Base-by-base conservation (phyloP, 352 stramenopile genomes). In the Pythium oligandrum region DNA sequence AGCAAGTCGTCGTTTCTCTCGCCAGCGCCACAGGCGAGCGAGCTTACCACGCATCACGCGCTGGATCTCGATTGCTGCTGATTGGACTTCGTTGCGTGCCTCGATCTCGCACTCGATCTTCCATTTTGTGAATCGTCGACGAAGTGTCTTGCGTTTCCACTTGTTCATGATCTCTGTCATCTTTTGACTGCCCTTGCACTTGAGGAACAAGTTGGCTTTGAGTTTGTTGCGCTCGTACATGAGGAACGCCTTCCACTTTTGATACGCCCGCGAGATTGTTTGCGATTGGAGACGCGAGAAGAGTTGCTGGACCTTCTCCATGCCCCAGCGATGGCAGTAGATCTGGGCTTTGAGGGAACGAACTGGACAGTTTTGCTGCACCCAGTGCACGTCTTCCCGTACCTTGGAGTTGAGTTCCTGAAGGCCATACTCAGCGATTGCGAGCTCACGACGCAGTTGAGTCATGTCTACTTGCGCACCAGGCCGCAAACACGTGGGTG, bases 241-340 rank as follows among this genome's bases (percentile, higher is more conserved):
- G 37, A 75, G 67, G 49, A 88, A 88, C 3, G 71, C 66, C 26
- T 63, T 51, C 84, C 84, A 93, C 56, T 93, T 88, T 11, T 70
- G 62, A 45, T 88, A 82, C 3, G 78, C 82, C 9, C 78, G 62
- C 9, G 84, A 77, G 3, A 92, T 37, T n/a, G 81, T 68, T 48
- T 88, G 78, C 4, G 69, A 75, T 44, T 92, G 74, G 26, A 95
- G 73, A 0, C 81, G 76, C 10, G 75, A 37, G 10, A 93, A 70
- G n/a, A 95, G 63, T 37, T 79, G 66, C 10, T 87, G 67, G n/a
- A 95, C 68, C 56, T 92, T 93, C 50, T 93, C 80, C 50, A 91
- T 69, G 3, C 83, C 85, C 85, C 83, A 95, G 33, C 82, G 79
- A 53, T 91, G 83, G 51, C 83, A 93, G 49, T 89, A 94, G 34